These are phyloP conservation scores for Helicocarpus griseus DNA, from an alignment of 2,329 filamentous ascomycete genomes.

Conservation along the genomic window DNA sequence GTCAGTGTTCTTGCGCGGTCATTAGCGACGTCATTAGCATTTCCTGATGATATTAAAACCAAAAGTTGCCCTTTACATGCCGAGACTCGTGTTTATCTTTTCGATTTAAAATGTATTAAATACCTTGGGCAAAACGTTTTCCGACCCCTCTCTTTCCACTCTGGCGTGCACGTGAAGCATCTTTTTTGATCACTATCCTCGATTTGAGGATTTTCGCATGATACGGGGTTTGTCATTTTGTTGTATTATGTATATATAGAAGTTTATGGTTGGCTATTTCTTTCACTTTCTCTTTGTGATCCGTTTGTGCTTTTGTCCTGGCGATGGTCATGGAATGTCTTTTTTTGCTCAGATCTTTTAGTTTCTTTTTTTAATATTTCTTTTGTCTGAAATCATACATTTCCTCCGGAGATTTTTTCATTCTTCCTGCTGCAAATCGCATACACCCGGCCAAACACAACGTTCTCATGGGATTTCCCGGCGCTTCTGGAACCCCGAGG, in stretches of 20 bases:
- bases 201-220: slow-evolving; percentile 31
- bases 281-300: slow-evolving; percentile 3
- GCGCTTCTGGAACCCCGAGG: background rate
- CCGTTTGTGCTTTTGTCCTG: background rate
- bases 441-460: too few species aligned
- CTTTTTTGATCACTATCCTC: slow-evolving; percentile 20
- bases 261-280: slow-evolving; percentile 11
- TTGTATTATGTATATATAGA: slow-evolving; percentile 37
- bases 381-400: background rate
- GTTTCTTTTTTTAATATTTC: background rate
- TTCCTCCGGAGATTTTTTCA: background rate
- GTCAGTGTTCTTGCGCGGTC: background rate
- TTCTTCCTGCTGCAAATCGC: too few species aligned
- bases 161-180: slow-evolving; percentile 34
- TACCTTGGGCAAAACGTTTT: slow-evolving; percentile 11
- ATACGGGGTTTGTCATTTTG: slow-evolving; percentile 29
- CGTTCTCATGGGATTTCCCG: background rate
- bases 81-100: background rate
- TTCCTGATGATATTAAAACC: background rate
- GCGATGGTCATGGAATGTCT: background rate
- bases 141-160: slow-evolving; percentile 30
- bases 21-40: background rate
- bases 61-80: background rate
- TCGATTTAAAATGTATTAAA: slow-evolving; percentile 1
- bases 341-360: background rate